Base-by-base conservation (phyloP, 2,329 filamentous ascomycete species). In the Pseudopithomyces maydicus region DNA sequence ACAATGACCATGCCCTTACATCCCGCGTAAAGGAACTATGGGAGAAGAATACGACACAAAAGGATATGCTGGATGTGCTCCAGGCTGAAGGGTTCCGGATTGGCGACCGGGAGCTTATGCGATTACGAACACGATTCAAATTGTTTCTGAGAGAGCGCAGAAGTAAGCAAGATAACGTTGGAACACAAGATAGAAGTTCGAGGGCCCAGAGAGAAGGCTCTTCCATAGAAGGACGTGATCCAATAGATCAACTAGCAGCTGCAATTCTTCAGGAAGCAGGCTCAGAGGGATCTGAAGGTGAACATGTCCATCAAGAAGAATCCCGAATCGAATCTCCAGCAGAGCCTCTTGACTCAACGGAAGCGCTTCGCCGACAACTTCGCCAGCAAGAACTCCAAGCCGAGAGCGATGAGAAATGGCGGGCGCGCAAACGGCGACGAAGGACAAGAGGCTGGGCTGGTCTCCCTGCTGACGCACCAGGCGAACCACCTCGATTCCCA, bases 1-100 rank as follows among this genome's bases (percentile, higher is more conserved):
- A 92, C 70, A 90, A 89, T 68, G 89, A 92, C 70, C 79, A 82
- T 14, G 80, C 79, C 22, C 83, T 94, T 7, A 85, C 90, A 39
- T 83, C 82, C 17, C 85, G 91, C 29, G 83, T 94, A 58, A 88
- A 87, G 69, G 85, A 93, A 76, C 81, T 95, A 66, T 95, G 91
- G 91, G 88, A 91, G 72, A 81, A 80, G 65, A 95, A 94, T 69
- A 81, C 86, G 14, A 82, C 80, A 17, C 90, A 92, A 73, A 84
- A 84, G 57, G 88, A 92, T 63, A 95, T 95, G 85, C 80, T 92
- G 54, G 80, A 82, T 23, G 84, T 85, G 26, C 80, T 95, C 56
- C 86, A 85, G 62, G 83, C 86, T 19, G 90, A 93, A 70, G 91
- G 91, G 14, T 92, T 87, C 67, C 80, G 87, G 22, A 87, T 94